phyloP scores from a whole-genome alignment of 2,329 filamentous ascomycete species.

The Leptodontidium sp. region DNA sequence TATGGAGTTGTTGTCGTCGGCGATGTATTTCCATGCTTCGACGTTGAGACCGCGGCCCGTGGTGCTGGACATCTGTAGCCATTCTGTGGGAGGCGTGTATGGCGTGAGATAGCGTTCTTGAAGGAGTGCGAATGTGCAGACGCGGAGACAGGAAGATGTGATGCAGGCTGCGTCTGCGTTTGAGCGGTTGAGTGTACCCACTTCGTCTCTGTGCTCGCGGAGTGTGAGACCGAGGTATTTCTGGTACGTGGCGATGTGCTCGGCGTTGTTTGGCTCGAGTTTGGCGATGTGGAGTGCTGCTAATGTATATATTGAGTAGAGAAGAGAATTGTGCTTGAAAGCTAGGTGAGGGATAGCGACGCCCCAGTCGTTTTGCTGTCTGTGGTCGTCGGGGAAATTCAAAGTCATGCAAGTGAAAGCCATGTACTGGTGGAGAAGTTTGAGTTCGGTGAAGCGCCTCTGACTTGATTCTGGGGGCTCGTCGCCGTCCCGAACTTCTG shows the following conservation, averaged over 20 bases:
- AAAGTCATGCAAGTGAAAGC: slow-evolving; percentile 31
- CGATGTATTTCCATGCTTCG: slow-evolving; percentile 32
- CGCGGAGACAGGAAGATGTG: slow-evolving; percentile 31
- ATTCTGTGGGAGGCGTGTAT: slow-evolving; percentile 35
- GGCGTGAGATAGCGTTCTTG: slow-evolving; percentile 29
- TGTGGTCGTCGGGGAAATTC: slow-evolving; percentile 17
- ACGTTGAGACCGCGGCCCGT: slow-evolving; percentile 27
- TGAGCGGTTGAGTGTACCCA: slow-evolving; percentile 23
- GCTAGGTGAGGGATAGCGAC: slow-evolving; percentile 31
- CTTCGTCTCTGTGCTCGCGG: slow-evolving; percentile 33
- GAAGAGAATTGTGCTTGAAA: slow-evolving; percentile 33
- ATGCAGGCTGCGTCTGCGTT: slow-evolving; percentile 38
- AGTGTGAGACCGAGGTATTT: slow-evolving; percentile 35
- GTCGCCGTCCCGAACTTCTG: not conserved
- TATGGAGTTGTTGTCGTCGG: slow-evolving; percentile 27
- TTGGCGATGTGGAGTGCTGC: slow-evolving; percentile 36
- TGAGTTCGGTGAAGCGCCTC: slow-evolving; percentile 36
- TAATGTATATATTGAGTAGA: slow-evolving; percentile 36
- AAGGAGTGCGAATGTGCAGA: slow-evolving; percentile 34
- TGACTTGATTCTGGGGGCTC: slow-evolving; percentile 30
- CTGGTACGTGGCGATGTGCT: slow-evolving; percentile 28
- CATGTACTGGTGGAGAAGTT: slow-evolving; percentile 38
- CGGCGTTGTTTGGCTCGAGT: slow-evolving; percentile 24
- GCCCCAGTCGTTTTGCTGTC: slow-evolving; percentile 22
- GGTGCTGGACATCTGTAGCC: slow-evolving; percentile 32